phyloP scores from a whole-genome alignment of 2,329 filamentous ascomycete species.

The Aureobasidium namibiae region DNA sequence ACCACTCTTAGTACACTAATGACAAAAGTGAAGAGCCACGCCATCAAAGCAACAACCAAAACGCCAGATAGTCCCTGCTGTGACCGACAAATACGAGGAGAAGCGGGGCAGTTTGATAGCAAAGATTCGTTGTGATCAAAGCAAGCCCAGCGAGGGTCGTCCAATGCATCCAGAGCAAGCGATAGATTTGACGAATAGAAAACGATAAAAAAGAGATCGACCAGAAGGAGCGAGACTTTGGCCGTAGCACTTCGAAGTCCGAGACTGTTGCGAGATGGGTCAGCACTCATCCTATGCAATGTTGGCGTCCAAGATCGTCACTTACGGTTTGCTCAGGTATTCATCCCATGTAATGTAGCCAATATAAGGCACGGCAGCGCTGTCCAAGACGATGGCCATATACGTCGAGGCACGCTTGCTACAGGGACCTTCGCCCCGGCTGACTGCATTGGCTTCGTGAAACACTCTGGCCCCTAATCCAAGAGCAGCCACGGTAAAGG shows the following conservation, averaged over 20 bases:
- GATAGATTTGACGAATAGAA: constrained; percentile 92
- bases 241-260: constrained; percentile 74
- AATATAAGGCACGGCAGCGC: constrained; percentile 81
- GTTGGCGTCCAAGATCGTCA: background rate
- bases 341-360: constrained; percentile 94
- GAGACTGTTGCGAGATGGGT: constrained; percentile 35
- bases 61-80: constrained; percentile 69
- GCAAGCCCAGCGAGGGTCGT: constrained; percentile 50
- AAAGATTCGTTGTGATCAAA: constrained; percentile 21
- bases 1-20: constrained; percentile 52
- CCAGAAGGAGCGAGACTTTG: constrained; percentile 81
- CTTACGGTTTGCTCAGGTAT: constrained; percentile 76
- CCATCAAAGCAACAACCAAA: constrained; percentile 69
- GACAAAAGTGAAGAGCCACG: constrained; percentile 86
- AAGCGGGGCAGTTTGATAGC: constrained; percentile 27
- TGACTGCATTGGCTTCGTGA: constrained; percentile 30
- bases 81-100: constrained; percentile 47
- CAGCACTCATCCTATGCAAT: background rate
- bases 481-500: constrained; percentile 74
- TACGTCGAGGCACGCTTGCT: constrained; percentile 56
- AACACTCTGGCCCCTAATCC: constrained; percentile 71
- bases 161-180: constrained; percentile 77
- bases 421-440: constrained; percentile 29
- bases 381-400: constrained; percentile 84
- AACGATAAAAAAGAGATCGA: constrained; percentile 94